phyloP scores from a whole-genome alignment of 306 rosid genomes.

The Sophora flavescens region DNA sequence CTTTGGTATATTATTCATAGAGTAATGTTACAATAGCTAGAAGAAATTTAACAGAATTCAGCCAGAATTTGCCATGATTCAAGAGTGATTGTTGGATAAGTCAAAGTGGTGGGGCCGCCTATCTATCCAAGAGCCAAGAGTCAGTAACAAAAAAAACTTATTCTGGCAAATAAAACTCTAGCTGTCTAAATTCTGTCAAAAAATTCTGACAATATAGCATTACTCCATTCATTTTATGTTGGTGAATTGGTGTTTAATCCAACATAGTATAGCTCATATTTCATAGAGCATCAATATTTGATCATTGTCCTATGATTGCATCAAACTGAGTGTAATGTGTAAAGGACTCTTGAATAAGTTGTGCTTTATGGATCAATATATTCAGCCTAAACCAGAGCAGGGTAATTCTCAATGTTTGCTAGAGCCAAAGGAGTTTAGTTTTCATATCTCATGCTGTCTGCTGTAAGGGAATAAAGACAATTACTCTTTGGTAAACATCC shows the following conservation, averaged over 20 bases:
- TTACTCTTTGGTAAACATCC: slow-evolving; percentile 18
- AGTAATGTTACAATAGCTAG: neutral
- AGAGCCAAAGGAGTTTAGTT: neutral
- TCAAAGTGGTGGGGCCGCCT: neutral
- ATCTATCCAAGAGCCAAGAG: neutral
- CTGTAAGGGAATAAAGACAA: neutral
- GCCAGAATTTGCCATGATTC: neutral
- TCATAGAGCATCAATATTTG: slow-evolving; percentile 22
- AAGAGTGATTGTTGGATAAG: neutral
- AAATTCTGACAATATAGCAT: neutral
- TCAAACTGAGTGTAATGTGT: slow-evolving; percentile 9
- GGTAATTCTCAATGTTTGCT: neutral
- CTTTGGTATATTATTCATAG: neutral
- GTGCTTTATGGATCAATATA: slow-evolving; percentile 6
- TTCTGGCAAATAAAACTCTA: too few relatives aligned
- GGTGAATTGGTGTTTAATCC: neutral
- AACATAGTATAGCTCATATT: neutral
- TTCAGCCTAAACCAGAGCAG: neutral
- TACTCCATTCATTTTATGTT: neutral
- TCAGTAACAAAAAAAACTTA: neutral
- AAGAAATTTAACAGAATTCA: neutral
- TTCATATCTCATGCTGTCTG: neutral
- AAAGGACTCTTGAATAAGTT: slow-evolving; percentile 3
- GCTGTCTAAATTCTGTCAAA: neutral
- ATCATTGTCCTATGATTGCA: neutral